Conservation (phyloP, 2,329 filamentous ascomycete species). For the Sporothrix euskadiensis region DNA sequence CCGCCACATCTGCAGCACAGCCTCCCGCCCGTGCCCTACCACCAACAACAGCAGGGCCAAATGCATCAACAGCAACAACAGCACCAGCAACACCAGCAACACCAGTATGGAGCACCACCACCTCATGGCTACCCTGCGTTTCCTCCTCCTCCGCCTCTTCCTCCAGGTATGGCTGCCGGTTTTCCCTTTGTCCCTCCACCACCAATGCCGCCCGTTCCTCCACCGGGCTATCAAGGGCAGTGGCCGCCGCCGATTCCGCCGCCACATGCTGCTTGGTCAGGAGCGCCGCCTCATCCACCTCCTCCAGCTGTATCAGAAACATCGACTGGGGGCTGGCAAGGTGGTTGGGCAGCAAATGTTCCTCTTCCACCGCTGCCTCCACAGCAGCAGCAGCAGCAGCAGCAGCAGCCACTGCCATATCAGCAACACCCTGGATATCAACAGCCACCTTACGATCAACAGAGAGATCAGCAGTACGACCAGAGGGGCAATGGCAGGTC, state of each 20-base stretch:
- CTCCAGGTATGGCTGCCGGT: not conserved
- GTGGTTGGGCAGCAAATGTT: not conserved
- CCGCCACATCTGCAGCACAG: conserved; percentile 2
- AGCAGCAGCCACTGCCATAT: conserved; percentile 5
- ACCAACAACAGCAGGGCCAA: not conserved
- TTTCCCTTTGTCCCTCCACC: conserved; percentile 17
- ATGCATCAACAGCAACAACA: not conserved
- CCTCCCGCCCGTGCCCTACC: not conserved
- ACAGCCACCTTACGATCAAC: not conserved
- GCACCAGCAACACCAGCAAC: not conserved
- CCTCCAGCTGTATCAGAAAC: not conserved
- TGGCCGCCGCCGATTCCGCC: conserved; percentile 30
- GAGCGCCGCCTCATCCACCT: not conserved
- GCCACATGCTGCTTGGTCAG: not conserved
- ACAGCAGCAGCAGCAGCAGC: conserved; percentile 14
- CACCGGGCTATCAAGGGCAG: conserved; percentile 28
- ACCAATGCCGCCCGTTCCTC: conserved; percentile 24
- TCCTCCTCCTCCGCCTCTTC: not conserved
- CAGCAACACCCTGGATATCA: conserved; percentile 8
- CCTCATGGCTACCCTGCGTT: not conserved
- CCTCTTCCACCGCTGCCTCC: not conserved
- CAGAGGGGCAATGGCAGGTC: not conserved
- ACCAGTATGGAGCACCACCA: not conserved
- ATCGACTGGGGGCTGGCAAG: not conserved
- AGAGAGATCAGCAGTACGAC: not conserved